These are phyloP conservation scores for Stagonosporopsis tanaceti DNA, from an alignment of 2,329 filamentous ascomycete genomes.

Conservation along the genomic window DNA sequence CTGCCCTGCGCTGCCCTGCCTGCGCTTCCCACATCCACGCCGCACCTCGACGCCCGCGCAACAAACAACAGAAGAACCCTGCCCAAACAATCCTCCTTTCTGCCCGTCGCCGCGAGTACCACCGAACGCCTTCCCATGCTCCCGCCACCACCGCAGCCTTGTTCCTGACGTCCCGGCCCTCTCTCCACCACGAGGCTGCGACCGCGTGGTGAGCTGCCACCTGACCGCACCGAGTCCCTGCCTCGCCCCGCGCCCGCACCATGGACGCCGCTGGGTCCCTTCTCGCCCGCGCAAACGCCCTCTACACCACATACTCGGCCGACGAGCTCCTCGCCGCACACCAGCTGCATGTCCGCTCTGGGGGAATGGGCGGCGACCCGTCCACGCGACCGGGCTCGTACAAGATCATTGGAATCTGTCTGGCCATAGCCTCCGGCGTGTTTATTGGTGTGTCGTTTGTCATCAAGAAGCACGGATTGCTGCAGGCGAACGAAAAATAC, in stretches of 20 bases:
- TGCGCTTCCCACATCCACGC: background rate
- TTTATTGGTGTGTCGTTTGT: slow-evolving; percentile 98
- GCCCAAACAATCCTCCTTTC: slow-evolving; percentile 19
- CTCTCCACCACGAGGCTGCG: slow-evolving; percentile 5
- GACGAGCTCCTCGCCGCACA: slow-evolving; percentile 46
- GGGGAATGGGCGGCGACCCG: slow-evolving; percentile 40
- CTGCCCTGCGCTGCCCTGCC: too few species aligned
- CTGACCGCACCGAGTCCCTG: slow-evolving; percentile 15
- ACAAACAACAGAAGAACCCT: slow-evolving; percentile 6
- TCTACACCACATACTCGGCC: slow-evolving; percentile 6
- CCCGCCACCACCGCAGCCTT: slow-evolving; percentile 14
- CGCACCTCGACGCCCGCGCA: background rate
- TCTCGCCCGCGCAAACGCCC: slow-evolving; percentile 10
- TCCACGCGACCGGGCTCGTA: slow-evolving; percentile 65
- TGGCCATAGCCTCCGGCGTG: slow-evolving; percentile 85
- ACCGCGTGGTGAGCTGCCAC: slow-evolving; percentile 25
- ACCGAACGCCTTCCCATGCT: slow-evolving; percentile 26
- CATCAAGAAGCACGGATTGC: slow-evolving; percentile 88
- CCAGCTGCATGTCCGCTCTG: slow-evolving; percentile 56
- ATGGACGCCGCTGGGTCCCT: slow-evolving; percentile 56
- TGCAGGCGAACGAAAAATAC: slow-evolving; percentile 95
- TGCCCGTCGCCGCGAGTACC: slow-evolving; percentile 19
- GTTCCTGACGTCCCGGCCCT: slow-evolving; percentile 6
- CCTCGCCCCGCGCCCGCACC: slow-evolving; percentile 27
- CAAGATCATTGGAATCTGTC: slow-evolving; percentile 84